Conservation (phyloP, 1,284 basidiomycete genomes). For the Trametes hirsuta region DNA sequence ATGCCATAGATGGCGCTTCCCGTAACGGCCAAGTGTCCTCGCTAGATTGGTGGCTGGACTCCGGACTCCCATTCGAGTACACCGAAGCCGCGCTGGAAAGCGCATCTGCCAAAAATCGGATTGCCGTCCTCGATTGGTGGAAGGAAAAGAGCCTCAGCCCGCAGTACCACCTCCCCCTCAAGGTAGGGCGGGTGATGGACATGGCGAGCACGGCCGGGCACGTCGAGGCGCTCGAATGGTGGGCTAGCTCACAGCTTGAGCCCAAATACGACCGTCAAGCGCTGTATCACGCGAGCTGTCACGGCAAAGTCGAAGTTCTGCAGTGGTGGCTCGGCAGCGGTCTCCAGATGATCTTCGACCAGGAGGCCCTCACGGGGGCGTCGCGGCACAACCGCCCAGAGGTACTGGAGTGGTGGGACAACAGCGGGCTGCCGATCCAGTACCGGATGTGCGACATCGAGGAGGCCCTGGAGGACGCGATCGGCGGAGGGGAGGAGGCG, state of each 20-base stretch:
- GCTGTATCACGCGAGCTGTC: constrained; percentile 74
- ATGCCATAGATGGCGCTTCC: constrained; percentile 74
- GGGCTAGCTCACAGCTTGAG: constrained; percentile 74
- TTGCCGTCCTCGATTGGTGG: constrained; percentile 82
- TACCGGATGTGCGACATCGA: constrained; percentile 87
- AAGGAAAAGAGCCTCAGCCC: constrained; percentile 38
- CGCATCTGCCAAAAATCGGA: constrained; percentile 73
- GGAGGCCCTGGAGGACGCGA: constrained; percentile 83
- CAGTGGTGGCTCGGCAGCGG: constrained; percentile 84
- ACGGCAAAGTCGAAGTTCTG: constrained; percentile 79
- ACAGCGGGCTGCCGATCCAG: constrained; percentile 72
- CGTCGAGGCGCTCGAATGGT: constrained; percentile 78
- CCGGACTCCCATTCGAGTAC: constrained; percentile 63
- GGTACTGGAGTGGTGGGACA: constrained; percentile 85
- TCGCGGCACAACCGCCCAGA: constrained; percentile 80
- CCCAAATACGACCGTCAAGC: constrained; percentile 77
- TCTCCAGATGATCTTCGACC: constrained; percentile 76
- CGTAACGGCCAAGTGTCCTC: constrained; percentile 65
- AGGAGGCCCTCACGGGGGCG: constrained; percentile 75
- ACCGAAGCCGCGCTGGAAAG: constrained; percentile 76
- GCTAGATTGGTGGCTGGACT: constrained; percentile 73
- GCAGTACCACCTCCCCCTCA: constrained; percentile 54
- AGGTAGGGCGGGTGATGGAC: constrained; percentile 82
- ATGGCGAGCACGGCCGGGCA: constrained; percentile 75
- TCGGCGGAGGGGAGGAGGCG: constrained; percentile 71